Evolutionary conservation across 192 early-diverging fungal genomes (phyloP).

Genomic region (Rhizoclosmatium globosum): DNA sequence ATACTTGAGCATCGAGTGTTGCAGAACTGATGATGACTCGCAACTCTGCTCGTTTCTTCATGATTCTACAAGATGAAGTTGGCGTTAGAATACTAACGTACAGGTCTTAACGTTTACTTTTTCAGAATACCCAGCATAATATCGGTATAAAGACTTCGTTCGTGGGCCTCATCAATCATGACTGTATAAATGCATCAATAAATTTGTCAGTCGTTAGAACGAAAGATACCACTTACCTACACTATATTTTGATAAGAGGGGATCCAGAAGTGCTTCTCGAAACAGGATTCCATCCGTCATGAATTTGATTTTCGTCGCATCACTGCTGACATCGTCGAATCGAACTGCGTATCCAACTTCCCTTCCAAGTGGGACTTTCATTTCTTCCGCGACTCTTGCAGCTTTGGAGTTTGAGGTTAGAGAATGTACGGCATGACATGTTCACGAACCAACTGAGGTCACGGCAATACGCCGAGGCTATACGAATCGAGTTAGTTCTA

Average conservation of each 20-base stretch:
- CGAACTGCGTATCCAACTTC: slow-evolving; percentile 82
- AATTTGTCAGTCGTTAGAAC: neutral
- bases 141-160: slow-evolving; percentile 73
- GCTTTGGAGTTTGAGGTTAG: slow-evolving; percentile 46
- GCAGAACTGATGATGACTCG: slow-evolving; percentile 81
- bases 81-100: neutral
- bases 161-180: slow-evolving; percentile 85
- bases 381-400: slow-evolving; percentile 78
- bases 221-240: slow-evolving; percentile 40
- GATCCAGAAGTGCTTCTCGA: slow-evolving; percentile 79
- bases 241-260: slow-evolving; percentile 73
- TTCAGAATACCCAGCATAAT: slow-evolving; percentile 66
- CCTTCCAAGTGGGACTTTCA: slow-evolving; percentile 68
- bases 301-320: slow-evolving; percentile 77
- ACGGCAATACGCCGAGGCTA: slow-evolving; percentile 41
- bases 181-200: slow-evolving; percentile 41
- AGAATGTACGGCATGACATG: neutral
- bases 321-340: slow-evolving; percentile 72
- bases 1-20: slow-evolving; percentile 80
- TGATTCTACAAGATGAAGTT: slow-evolving; percentile 60
- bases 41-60: slow-evolving; percentile 75
- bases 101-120: slow-evolving; percentile 62
- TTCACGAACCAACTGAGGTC: slow-evolving; percentile 22
- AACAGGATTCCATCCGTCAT: slow-evolving; percentile 90
- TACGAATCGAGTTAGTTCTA: neutral